Percentiles rank a stretch among this genome's conserved stretches.
These are phyloP conservation scores for Stagonosporopsis chrysanthemi DNA, from an alignment of 2,329 filamentous ascomycete species.

Conservation along the genomic window DNA sequence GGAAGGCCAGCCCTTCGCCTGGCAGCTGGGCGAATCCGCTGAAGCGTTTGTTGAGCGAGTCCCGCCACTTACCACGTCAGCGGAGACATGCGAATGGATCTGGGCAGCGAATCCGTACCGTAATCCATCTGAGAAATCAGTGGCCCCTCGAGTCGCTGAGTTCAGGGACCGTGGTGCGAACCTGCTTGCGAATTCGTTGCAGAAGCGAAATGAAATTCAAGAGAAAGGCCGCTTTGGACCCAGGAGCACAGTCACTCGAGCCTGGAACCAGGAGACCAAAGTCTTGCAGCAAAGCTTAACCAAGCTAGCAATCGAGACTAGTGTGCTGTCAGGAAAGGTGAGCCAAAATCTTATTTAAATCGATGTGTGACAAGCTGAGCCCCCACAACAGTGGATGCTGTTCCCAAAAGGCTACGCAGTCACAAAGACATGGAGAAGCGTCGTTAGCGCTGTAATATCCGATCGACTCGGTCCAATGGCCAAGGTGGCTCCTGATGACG, in stretches of 20 bases:
- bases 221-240: constrained; percentile 60
- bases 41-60: constrained; percentile 72
- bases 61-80: constrained; percentile 65
- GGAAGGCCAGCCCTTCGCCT: constrained; percentile 60
- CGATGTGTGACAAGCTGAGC: neutral
- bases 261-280: constrained; percentile 53
- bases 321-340: constrained; percentile 72
- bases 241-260: constrained; percentile 47
- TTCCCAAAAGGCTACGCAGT: constrained; percentile 66
- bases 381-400: constrained; percentile 71
- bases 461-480: constrained; percentile 75
- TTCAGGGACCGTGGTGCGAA: constrained; percentile 64
- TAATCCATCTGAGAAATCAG: constrained; percentile 42
- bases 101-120: constrained; percentile 72
- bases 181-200: constrained; percentile 60
- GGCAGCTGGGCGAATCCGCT: constrained; percentile 70
- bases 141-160: constrained; percentile 52
- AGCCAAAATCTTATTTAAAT: constrained; percentile 7
- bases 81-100: constrained; percentile 69
- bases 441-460: constrained; percentile 72
- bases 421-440: constrained; percentile 68
- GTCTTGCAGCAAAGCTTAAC: constrained; percentile 64
- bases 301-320: constrained; percentile 64
- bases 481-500: constrained; percentile 71
- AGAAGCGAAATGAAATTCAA: constrained; percentile 58